Evolutionary conservation across 306 rosid species (phyloP).

Genomic region (Hippophae tibetana): DNA sequence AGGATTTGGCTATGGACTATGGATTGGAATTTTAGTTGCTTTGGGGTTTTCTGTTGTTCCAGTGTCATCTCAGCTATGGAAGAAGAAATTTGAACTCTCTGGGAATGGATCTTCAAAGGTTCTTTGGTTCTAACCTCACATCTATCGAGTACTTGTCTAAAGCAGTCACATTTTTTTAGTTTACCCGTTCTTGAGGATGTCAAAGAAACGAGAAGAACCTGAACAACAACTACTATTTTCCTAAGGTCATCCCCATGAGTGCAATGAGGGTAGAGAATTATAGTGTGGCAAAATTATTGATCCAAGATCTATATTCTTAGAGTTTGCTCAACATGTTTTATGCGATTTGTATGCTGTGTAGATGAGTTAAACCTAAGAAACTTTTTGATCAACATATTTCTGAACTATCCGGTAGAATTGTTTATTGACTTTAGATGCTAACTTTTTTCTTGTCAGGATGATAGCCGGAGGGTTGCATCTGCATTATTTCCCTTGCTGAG

Average conservation of each 20-base stretch:
- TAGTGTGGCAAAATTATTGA: too few species aligned
- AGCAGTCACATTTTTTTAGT: neutral
- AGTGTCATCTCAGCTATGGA: slow-evolving; percentile 70
- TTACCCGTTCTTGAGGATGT: neutral
- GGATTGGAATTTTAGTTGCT: slow-evolving; percentile 87
- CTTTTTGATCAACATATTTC: too few species aligned
- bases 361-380: too few species aligned
- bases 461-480: slow-evolving; percentile 75
- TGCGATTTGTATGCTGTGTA: too few species aligned
- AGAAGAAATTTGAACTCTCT: slow-evolving; percentile 50
- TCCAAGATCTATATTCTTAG: too few species aligned
- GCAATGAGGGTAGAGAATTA: too few species aligned
- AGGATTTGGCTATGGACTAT: slow-evolving; percentile 87
- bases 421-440: neutral
- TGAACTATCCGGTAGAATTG: too few species aligned
- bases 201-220: too few species aligned
- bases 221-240: too few species aligned
- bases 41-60: slow-evolving; percentile 82
- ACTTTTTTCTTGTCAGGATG: slow-evolving; percentile 48
- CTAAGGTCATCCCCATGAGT: too few species aligned
- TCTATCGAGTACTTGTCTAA: neutral
- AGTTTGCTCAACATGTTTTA: too few species aligned
- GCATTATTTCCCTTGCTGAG: slow-evolving; percentile 64
- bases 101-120: slow-evolving; percentile 57
- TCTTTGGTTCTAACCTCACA: slow-evolving; percentile 11